These are phyloP conservation scores for Mycena maculata DNA, from an alignment of 768 basidiomycete genomes.

Conservation along the genomic window DNA sequence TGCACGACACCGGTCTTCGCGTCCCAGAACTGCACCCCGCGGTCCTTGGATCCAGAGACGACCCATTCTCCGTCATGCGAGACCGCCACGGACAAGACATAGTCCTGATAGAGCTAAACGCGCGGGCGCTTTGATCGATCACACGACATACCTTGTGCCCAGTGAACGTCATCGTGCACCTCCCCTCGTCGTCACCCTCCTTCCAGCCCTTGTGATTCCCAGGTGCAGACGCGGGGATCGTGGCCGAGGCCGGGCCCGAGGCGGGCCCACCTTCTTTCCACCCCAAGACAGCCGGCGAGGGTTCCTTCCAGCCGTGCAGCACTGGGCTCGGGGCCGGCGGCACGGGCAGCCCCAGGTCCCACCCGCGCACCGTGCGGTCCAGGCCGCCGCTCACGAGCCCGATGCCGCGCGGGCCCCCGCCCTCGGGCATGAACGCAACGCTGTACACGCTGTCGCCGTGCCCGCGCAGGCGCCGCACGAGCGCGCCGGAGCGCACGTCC, in stretches of 20 bases:
- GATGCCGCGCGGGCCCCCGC: constrained; percentile 48
- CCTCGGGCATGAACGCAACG: constrained; percentile 79
- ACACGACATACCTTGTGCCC: constrained; percentile 85
- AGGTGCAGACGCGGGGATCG: not conserved
- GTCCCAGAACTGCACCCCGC: constrained; percentile 85
- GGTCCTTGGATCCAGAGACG: constrained; percentile 84
- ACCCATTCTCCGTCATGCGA: constrained; percentile 86
- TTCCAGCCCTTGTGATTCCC: constrained; percentile 44
- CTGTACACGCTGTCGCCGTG: constrained; percentile 78
- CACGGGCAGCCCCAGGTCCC: constrained; percentile 22
- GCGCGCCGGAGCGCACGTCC: constrained; percentile 65
- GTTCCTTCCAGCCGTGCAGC: constrained; percentile 76
- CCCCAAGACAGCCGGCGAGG: constrained; percentile 64
- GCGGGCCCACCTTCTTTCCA: constrained; percentile 65
- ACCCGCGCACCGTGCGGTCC: constrained; percentile 64
- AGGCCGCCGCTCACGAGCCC: constrained; percentile 49
- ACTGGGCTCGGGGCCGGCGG: constrained; percentile 10
- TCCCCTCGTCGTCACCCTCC: constrained; percentile 65
- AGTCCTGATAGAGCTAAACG: constrained; percentile 65
- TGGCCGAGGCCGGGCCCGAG: not conserved
- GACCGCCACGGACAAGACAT: constrained; percentile 69
- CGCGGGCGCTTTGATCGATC: not conserved
- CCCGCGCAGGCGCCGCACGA: constrained; percentile 70
- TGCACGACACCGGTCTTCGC: constrained; percentile 69
- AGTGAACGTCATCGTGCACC: constrained; percentile 85